A percentile compares a stretch with the other conserved stretches of the same genome.
phyloP scores from a whole-genome alignment of 2,329 filamentous ascomycete genomes.

The Penicillium hesseltinei region DNA sequence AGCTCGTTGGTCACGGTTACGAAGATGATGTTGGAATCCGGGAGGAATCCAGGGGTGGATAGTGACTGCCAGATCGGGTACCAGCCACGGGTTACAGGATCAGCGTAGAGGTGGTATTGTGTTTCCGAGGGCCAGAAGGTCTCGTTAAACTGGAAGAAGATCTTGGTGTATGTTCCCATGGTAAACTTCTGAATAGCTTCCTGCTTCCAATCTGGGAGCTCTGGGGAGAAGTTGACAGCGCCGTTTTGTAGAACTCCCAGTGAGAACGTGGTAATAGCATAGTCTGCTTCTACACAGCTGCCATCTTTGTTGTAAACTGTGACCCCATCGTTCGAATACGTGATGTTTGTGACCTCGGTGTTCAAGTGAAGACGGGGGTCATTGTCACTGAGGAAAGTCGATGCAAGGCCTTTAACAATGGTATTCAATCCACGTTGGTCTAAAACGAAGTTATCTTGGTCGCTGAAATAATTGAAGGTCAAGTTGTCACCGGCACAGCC shows the following conservation, averaged over 20 bases:
- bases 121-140: slow-evolving; percentile 62
- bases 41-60: slow-evolving; percentile 56
- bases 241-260: slow-evolving; percentile 66
- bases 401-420: slow-evolving; percentile 58
- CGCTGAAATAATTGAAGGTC: slow-evolving; percentile 62
- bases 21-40: slow-evolving; percentile 64
- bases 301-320: slow-evolving; percentile 55
- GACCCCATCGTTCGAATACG: slow-evolving; percentile 54
- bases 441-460: slow-evolving; percentile 60
- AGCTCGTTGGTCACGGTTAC: slow-evolving; percentile 60
- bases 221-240: slow-evolving; percentile 57
- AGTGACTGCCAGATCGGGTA: slow-evolving; percentile 66
- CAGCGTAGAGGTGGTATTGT: slow-evolving; percentile 56
- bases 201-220: slow-evolving; percentile 63
- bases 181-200: slow-evolving; percentile 62
- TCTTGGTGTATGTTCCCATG: slow-evolving; percentile 72
- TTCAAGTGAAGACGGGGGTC: slow-evolving; percentile 59
- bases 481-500: slow-evolving; percentile 58
- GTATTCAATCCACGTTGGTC: slow-evolving; percentile 62
- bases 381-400: slow-evolving; percentile 55
- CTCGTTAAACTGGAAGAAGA: slow-evolving; percentile 67
- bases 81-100: slow-evolving; percentile 49
- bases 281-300: slow-evolving; percentile 57
- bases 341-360: slow-evolving; percentile 56
- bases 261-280: slow-evolving; percentile 67